Conservation (phyloP, 768 basidiomycete genomes). For the Infundibulicybe gibba region DNA sequence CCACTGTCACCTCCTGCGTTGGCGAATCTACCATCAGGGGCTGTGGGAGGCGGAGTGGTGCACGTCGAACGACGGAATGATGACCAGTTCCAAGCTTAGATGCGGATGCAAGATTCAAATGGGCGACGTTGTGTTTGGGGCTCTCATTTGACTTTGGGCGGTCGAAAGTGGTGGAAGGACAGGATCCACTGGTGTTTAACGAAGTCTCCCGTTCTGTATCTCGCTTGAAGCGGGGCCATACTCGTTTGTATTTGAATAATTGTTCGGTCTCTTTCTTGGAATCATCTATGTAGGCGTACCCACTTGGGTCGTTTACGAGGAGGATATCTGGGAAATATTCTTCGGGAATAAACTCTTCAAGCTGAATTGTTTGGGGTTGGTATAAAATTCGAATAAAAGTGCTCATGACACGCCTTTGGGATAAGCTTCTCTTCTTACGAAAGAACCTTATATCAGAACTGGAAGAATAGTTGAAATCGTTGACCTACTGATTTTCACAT, state of each 20-base stretch:
- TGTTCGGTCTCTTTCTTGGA: not conserved
- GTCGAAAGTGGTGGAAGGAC: not conserved
- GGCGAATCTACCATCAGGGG: constrained; percentile 16
- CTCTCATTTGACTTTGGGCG: not conserved
- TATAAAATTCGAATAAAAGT: no score
- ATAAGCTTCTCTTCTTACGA: no score
- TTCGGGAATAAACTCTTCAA: constrained; percentile 14
- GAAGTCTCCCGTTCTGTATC: not conserved
- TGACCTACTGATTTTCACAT: no score
- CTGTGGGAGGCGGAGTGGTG: constrained; percentile 33
- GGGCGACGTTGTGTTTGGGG: not conserved
- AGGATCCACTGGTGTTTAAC: not conserved
- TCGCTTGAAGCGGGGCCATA: constrained; percentile 8
- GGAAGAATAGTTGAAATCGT: no score
- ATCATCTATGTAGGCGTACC: not conserved
- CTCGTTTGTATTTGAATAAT: constrained; percentile 11
- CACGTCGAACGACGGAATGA: constrained; percentile 31
- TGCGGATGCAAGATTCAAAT: constrained; percentile 13
- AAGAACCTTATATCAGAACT: no score
- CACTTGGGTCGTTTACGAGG: constrained; percentile 17
- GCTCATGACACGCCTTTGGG: no score
- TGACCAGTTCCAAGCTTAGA: constrained; percentile 15
- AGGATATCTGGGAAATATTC: constrained; percentile 18
- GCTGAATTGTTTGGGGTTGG: not conserved
- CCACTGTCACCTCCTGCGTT: constrained; percentile 23